Conservation (phyloP, 768 basidiomycete species). For the Vishniacozyma victoriae region DNA sequence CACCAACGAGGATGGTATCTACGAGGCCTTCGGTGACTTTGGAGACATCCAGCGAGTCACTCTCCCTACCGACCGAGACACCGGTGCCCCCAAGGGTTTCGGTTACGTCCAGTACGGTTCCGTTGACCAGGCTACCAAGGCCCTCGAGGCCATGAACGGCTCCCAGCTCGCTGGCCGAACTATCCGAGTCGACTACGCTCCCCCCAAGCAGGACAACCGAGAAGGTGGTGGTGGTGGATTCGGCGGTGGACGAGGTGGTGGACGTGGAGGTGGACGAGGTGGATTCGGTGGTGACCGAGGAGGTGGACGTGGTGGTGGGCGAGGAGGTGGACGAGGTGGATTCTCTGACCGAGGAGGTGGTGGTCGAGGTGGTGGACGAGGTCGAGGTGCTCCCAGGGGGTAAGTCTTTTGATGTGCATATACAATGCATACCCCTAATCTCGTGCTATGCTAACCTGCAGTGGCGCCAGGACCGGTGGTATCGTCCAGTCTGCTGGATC, state of each 20-base stretch:
- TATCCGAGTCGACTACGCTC: constrained; percentile 63
- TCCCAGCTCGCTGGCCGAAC: constrained; percentile 72
- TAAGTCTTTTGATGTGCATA: constrained; percentile 5
- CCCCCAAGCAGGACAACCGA: constrained; percentile 3
- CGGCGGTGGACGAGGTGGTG: constrained; percentile 12
- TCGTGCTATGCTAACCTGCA: constrained; percentile 4
- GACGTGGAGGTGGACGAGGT: constrained; percentile 44
- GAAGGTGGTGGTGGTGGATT: constrained; percentile 16
- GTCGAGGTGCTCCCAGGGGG: constrained; percentile 50
- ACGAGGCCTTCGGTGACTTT: constrained; percentile 83
- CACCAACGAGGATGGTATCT: constrained; percentile 73
- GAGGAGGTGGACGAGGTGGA: constrained; percentile 45
- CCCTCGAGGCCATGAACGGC: constrained; percentile 63
- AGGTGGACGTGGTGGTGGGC: constrained; percentile 49
- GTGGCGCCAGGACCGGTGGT: constrained; percentile 57
- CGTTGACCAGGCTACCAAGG: constrained; percentile 71
- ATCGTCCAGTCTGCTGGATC: constrained; percentile 59
- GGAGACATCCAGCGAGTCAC: constrained; percentile 79
- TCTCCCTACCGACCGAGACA: constrained; percentile 86
- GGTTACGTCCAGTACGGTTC: constrained; percentile 92
- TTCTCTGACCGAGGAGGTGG: constrained; percentile 19
- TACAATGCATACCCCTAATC: background rate
- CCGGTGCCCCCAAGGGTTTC: constrained; percentile 87
- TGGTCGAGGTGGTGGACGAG: constrained; percentile 43
- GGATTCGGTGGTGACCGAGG: constrained; percentile 33